Evolutionary conservation across 2,329 filamentous ascomycete genomes (phyloP), one percentile per base, ranked within the genome.

Genomic region (Paramyrothecium roridum): DNA sequence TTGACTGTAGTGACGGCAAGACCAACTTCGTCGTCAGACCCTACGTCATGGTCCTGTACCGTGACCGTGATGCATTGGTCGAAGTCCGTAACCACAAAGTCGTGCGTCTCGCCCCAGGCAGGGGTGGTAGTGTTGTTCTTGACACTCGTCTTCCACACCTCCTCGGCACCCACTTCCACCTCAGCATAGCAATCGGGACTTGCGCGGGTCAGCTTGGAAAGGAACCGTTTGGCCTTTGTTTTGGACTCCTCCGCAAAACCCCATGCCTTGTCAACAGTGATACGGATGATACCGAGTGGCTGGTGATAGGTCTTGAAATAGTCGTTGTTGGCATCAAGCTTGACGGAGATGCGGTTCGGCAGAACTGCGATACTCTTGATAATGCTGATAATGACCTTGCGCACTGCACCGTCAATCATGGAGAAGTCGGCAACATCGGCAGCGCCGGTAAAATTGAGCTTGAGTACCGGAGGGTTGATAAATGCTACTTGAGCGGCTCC

Each of bases 261-360:
- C 3, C 63, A 64, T 2, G 63, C 63, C 2, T n/a, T 52, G 43
- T 53, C 63, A 19, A 65, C 21, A 2, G 63, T 65, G 2, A 65
- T 55, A n/a, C 63, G 63, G 3, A 65, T 55, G 33, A 65, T 60
- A 3, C 63, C 63, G 20, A 57, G 55, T 45, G 65, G 63, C 2
- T 59, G 63, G 1, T 65, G 63, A 47, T 58, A 65, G 20, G 63
- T 65, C 52, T 65, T 65, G 60, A 65, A 65, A 48, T 65, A 65
- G n/a, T 65, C 63, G 52, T 65, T 65, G 51, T 59, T 56, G 21
- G 56, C 50, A 56, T 65, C 61, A 17, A 65, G 59, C 12, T 65
- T 65, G 53, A 65, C 54, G 23, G 62, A 60, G 52, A 65, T 65
- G 54, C 63, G 63, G 54, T 65, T 65, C 48, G 63, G 63, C 1